Percentiles rank a stretch among this genome's conserved stretches.
Evolutionary conservation across 345 rosid species (phyloP).

Genomic region (Lepidium didymum): DNA sequence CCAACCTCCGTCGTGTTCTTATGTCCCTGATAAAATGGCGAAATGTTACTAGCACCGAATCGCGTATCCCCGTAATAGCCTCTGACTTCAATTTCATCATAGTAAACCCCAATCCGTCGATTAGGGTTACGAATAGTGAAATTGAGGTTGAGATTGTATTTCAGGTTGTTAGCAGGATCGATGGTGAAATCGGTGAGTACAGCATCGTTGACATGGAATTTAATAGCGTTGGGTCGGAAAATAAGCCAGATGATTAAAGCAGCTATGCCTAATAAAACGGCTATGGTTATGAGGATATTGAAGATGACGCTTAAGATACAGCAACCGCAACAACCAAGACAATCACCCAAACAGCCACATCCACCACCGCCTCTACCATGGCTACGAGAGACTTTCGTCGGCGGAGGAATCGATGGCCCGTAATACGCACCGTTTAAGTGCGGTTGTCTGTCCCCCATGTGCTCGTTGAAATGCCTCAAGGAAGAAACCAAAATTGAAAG

Average conservation of each 20-base stretch:
- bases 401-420: constrained; percentile 61
- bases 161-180: constrained; percentile 32
- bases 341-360: constrained; percentile 27
- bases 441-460: constrained; percentile 51
- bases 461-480: not conserved
- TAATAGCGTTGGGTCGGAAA: constrained; percentile 50
- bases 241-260: constrained; percentile 55
- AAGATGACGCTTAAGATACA: constrained; percentile 50
- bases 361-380: constrained; percentile 31
- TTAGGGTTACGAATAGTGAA: constrained; percentile 59
- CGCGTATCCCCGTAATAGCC: constrained; percentile 40
- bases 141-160: constrained; percentile 39
- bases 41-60: not conserved
- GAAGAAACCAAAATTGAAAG: not conserved
- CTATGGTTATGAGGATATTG: constrained; percentile 38
- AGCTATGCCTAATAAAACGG: constrained; percentile 35
- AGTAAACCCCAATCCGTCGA: constrained; percentile 47
- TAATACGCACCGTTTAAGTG: constrained; percentile 59
- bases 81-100: constrained; percentile 40
- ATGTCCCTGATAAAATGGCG: constrained; percentile 69
- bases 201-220: constrained; percentile 47
- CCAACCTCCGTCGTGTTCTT: constrained; percentile 55
- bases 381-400: constrained; percentile 36
- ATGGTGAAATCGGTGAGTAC: constrained; percentile 39
- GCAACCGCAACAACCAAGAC: constrained; percentile 39